Conservation (phyloP, 1,284 basidiomycete species). For the Trametes hirsuta region DNA sequence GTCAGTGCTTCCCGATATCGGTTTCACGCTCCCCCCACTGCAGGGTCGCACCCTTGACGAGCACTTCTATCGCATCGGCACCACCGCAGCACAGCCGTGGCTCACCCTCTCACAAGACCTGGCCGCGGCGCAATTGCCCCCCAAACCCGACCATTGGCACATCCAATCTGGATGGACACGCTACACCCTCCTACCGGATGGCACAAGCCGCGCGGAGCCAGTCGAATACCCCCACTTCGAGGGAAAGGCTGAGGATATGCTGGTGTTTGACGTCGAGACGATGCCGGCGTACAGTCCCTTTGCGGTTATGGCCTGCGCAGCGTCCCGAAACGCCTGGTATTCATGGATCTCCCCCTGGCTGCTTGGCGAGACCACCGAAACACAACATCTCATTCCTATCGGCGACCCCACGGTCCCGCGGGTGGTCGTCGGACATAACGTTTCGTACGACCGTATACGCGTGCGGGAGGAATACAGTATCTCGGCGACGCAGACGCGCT, state of each 20-base stretch:
- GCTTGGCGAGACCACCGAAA: slow-evolving; percentile 65
- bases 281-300: slow-evolving; percentile 84
- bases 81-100: slow-evolving; percentile 80
- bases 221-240: slow-evolving; percentile 64
- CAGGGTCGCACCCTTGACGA: slow-evolving; percentile 85
- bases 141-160: slow-evolving; percentile 75
- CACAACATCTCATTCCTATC: slow-evolving; percentile 79
- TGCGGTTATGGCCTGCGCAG: slow-evolving; percentile 91
- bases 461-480: slow-evolving; percentile 87
- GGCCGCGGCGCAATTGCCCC: slow-evolving; percentile 57
- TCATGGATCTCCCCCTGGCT: slow-evolving; percentile 96
- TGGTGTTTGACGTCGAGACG: slow-evolving; percentile 95
- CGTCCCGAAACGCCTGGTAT: slow-evolving; percentile 88
- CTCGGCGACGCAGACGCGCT: slow-evolving; percentile 73
- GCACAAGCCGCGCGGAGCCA: slow-evolving; percentile 66
- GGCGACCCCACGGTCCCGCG: slow-evolving; percentile 57
- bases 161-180: slow-evolving; percentile 89
- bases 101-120: slow-evolving; percentile 74
- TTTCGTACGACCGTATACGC: slow-evolving; percentile 91
- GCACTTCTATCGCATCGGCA: slow-evolving; percentile 88
- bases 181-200: slow-evolving; percentile 70
- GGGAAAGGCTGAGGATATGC: slow-evolving; percentile 67
- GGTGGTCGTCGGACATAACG: slow-evolving; percentile 92
- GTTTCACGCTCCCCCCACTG: slow-evolving; percentile 84
- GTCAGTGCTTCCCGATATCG: slow-evolving; percentile 77